phyloP scores from a whole-genome alignment of 192 early-diverging fungal genomes.

The Lunasporangiospora selenospora region DNA sequence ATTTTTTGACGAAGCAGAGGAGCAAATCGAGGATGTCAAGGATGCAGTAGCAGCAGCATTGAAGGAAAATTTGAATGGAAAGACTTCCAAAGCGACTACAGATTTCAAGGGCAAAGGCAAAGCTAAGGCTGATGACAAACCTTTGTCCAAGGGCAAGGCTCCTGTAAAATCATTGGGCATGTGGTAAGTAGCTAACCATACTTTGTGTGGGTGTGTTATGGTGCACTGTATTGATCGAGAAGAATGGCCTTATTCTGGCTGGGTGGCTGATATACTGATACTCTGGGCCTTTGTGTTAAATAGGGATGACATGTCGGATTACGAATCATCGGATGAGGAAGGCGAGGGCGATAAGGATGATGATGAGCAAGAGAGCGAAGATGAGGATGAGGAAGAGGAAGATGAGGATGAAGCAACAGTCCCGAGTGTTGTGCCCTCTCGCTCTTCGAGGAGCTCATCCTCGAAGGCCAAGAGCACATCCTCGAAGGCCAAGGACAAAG shows the following conservation, averaged over 20 bases:
- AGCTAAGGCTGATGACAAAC: constrained; percentile 11
- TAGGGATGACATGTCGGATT: constrained; percentile 49
- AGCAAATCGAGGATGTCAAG: constrained; percentile 69
- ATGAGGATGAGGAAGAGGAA: constrained; percentile 24
- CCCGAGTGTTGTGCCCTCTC: constrained; percentile 18
- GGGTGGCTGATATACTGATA: too few relatives aligned
- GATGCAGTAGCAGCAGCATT: constrained; percentile 55
- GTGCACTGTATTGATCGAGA: too few relatives aligned
- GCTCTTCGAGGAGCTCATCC: neutral
- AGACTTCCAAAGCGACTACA: neutral
- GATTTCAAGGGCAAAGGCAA: constrained; percentile 32
- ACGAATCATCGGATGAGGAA: constrained; percentile 40
- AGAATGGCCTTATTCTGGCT: too few relatives aligned
- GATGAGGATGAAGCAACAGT: constrained; percentile 13
- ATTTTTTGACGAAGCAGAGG: constrained; percentile 71
- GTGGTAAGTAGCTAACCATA: constrained; percentile 45
- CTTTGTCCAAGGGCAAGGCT: constrained; percentile 14
- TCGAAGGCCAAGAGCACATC: too few relatives aligned
- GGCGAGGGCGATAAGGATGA: constrained; percentile 16
- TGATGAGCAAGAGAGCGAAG: constrained; percentile 22
- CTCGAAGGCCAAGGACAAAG: neutral
- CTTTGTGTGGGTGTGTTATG: too few relatives aligned
- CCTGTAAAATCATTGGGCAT: constrained; percentile 29
- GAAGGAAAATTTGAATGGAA: constrained; percentile 38
- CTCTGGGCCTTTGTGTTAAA: neutral